Conservation (phyloP, 2,329 filamentous ascomycete genomes). For the Ceratocystis eucalypticola region DNA sequence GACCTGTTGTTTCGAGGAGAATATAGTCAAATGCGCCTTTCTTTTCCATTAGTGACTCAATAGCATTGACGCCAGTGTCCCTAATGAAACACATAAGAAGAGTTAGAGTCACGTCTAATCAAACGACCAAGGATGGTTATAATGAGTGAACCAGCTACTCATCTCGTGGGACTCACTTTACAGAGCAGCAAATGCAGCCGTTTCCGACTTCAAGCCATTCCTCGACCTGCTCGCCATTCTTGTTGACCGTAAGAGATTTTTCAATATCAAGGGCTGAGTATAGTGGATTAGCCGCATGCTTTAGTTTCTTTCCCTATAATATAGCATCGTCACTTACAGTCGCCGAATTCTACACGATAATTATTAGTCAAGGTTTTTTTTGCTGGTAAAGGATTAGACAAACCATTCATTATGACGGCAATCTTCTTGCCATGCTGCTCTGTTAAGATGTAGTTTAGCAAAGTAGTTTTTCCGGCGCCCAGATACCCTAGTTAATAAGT, state of each 20-base stretch:
- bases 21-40: constrained; percentile 95
- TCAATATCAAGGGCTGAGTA: constrained; percentile 77
- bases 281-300: constrained; percentile 5
- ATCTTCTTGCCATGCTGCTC: constrained; percentile 96
- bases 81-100: constrained; percentile 29
- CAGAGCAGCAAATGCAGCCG: constrained; percentile 93
- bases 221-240: constrained; percentile 67
- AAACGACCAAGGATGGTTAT: background rate
- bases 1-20: constrained; percentile 84
- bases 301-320: constrained; percentile 18
- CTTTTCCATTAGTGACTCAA: constrained; percentile 90
- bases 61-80: constrained; percentile 84
- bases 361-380: constrained; percentile 18
- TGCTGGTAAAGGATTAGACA: background rate
- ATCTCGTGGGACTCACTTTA: constrained; percentile 49
- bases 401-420: constrained; percentile 89
- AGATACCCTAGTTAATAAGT: constrained; percentile 55
- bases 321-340: constrained; percentile 42
- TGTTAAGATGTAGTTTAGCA: constrained; percentile 90
- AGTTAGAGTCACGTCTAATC: background rate
- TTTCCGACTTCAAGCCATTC: constrained; percentile 96
- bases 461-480: constrained; percentile 86
- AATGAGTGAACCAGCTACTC: background rate
- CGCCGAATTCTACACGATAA: constrained; percentile 54
- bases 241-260: constrained; percentile 82